phyloP scores from a whole-genome alignment of 768 basidiomycete species.

The Lactarius sp. region DNA sequence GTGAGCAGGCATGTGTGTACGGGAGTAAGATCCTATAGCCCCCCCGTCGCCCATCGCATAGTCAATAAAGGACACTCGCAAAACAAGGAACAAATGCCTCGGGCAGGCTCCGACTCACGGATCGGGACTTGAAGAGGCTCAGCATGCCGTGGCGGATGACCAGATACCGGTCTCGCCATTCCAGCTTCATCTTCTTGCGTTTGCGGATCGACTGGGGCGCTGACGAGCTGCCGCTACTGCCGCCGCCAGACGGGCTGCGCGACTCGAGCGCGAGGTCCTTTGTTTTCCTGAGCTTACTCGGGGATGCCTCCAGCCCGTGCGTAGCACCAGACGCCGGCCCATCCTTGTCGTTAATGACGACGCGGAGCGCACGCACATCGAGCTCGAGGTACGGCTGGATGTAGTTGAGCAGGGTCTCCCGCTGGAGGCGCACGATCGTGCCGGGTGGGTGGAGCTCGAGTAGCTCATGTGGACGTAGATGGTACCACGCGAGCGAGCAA shows the following conservation, averaged over 20 bases:
- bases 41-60: background rate
- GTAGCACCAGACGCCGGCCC: slow-evolving; percentile 2
- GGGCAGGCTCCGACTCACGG: slow-evolving; percentile 40
- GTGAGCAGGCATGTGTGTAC: slow-evolving; percentile 23
- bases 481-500: slow-evolving; percentile 51
- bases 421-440: slow-evolving; percentile 41
- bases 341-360: slow-evolving; percentile 34
- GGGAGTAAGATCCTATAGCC: slow-evolving; percentile 20
- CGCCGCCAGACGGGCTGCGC: background rate
- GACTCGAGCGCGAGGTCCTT: slow-evolving; percentile 16
- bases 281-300: slow-evolving; percentile 19
- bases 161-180: slow-evolving; percentile 62
- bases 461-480: slow-evolving; percentile 56
- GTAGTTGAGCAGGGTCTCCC: slow-evolving; percentile 40
- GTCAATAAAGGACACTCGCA: background rate
- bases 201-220: slow-evolving; percentile 22
- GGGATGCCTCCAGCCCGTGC: background rate
- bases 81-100: background rate
- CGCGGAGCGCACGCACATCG: slow-evolving; percentile 47
- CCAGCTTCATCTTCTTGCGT: slow-evolving; percentile 38
- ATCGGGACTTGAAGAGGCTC: slow-evolving; percentile 48
- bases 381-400: slow-evolving; percentile 57
- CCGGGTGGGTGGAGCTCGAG: slow-evolving; percentile 56
- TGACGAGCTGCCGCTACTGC: background rate
- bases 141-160: slow-evolving; percentile 55